Conservation (phyloP, 176 grass and related monocot species). For the Raddia distichophylla region DNA sequence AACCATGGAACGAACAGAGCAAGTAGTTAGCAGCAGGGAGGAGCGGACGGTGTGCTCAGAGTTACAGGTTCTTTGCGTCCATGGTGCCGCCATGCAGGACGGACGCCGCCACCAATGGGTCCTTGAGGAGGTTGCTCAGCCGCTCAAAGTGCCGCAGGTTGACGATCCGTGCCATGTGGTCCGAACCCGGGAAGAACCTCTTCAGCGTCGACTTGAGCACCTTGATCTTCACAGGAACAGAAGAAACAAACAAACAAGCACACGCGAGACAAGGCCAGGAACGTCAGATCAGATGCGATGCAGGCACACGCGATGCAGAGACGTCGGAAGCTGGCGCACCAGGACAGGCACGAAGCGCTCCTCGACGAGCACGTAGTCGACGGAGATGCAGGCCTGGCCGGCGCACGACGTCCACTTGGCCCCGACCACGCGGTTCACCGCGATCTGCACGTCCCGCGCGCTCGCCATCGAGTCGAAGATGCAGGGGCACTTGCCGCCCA, state of each 20-base stretch:
- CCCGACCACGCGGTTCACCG: constrained; percentile 57
- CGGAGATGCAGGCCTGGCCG: constrained; percentile 82
- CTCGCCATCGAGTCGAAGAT: constrained; percentile 69
- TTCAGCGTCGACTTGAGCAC: constrained; percentile 67
- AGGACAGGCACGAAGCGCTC: constrained; percentile 66
- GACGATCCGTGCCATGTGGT: constrained; percentile 61
- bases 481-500: constrained; percentile 93
- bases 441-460: constrained; percentile 54
- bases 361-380: constrained; percentile 94
- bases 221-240: constrained; percentile 54
- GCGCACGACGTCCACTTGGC: constrained; percentile 85
- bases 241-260: neutral
- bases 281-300: neutral
- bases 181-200: constrained; percentile 45
- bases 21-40: neutral
- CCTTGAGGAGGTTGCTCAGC: constrained; percentile 57
- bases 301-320: neutral
- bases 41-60: neutral
- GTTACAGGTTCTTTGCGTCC: constrained; percentile 69
- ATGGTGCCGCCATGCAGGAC: constrained; percentile 69
- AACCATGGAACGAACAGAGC: neutral
- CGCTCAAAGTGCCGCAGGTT: constrained; percentile 74
- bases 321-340: constrained; percentile 24
- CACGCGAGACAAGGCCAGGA: neutral
- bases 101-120: constrained; percentile 54